Percentiles rank a stretch among this genome's conserved stretches.
phyloP scores from a whole-genome alignment of 805 yeast genomes.

The Myxozyma monticola region DNA sequence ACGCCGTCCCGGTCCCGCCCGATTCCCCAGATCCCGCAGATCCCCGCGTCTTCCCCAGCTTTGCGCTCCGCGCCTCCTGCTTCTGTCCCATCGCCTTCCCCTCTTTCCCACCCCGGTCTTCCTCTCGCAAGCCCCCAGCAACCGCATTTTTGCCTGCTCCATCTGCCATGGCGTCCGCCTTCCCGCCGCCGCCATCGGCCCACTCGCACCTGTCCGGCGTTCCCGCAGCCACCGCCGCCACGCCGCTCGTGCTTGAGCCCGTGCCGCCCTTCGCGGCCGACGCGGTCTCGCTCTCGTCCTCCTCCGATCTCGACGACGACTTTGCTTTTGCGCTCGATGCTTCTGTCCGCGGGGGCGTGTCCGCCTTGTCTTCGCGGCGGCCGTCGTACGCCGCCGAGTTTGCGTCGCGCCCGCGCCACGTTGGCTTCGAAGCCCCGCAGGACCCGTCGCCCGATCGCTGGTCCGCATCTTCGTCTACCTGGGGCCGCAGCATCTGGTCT shows the following conservation, averaged over 20 bases:
- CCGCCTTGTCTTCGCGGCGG: constrained; percentile 58
- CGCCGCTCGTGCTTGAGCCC: constrained; percentile 1
- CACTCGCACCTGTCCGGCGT: not conserved
- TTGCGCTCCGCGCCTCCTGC: constrained; percentile 1
- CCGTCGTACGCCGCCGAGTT: constrained; percentile 70
- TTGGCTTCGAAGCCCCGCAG: constrained; percentile 7
- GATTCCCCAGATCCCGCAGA: constrained; percentile 2
- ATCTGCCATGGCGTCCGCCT: not conserved
- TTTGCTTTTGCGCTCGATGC: constrained; percentile 6
- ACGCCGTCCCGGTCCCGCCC: not conserved
- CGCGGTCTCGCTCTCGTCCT: constrained; percentile 10
- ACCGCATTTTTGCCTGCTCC: not conserved
- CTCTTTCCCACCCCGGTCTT: too few species aligned
- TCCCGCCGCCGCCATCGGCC: not conserved
- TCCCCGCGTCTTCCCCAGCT: not conserved
- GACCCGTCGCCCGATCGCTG: constrained; percentile 23
- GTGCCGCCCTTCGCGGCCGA: constrained; percentile 3
- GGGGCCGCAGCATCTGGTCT: too few species aligned
- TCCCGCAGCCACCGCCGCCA: not conserved
- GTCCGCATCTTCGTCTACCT: constrained; percentile 3
- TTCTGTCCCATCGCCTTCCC: not conserved
- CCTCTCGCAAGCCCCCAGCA: not conserved
- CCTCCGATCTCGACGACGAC: constrained; percentile 21
- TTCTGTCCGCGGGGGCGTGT: constrained; percentile 49
- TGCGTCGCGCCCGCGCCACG: constrained; percentile 38